phyloP scores from a whole-genome alignment of 2,329 filamentous ascomycete species.

The Ilyonectria mors-panacis region DNA sequence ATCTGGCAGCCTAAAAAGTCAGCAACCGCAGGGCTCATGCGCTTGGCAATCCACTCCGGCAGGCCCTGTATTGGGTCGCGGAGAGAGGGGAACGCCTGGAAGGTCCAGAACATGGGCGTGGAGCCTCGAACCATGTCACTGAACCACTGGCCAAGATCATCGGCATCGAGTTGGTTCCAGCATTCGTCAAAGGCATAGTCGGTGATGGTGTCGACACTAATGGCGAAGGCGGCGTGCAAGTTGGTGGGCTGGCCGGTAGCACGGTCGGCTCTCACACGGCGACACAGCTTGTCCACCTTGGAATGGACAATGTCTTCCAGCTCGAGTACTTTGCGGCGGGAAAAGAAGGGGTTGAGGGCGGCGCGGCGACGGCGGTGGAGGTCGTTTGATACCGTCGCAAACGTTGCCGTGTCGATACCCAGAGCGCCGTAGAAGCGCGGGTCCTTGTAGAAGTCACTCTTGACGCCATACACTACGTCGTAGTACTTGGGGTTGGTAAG shows the following conservation, averaged over 20 bases:
- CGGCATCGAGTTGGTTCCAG: constrained; percentile 32
- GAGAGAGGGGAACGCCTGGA: constrained; percentile 23
- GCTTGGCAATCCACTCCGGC: constrained; percentile 15
- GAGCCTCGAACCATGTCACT: constrained; percentile 24
- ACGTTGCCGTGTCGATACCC: constrained; percentile 38
- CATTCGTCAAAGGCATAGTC: constrained; percentile 40
- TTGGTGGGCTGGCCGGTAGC: constrained; percentile 19
- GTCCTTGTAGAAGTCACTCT: constrained; percentile 34
- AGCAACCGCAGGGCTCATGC: constrained; percentile 23
- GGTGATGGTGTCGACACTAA: constrained; percentile 34
- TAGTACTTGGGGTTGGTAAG: constrained; percentile 37
- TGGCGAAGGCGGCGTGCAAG: constrained; percentile 31
- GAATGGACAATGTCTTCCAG: constrained; percentile 55
- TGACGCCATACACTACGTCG: constrained; percentile 34
- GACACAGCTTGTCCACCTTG: constrained; percentile 49
- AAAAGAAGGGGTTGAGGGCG: constrained; percentile 61
- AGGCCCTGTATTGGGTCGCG: constrained; percentile 15
- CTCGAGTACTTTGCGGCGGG: constrained; percentile 53
- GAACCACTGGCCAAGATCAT: constrained; percentile 34
- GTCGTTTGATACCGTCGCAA: constrained; percentile 55
- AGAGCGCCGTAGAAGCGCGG: constrained; percentile 25
- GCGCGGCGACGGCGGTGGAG: constrained; percentile 58
- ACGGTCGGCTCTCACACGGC: constrained; percentile 15
- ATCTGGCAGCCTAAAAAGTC: constrained; percentile 16
- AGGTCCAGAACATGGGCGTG: constrained; percentile 24